Percentiles rank a stretch among this genome's conserved stretches.
These are phyloP conservation scores for Colletotrichum salicis DNA, from an alignment of 2,329 filamentous ascomycete species.

Conservation along the genomic window DNA sequence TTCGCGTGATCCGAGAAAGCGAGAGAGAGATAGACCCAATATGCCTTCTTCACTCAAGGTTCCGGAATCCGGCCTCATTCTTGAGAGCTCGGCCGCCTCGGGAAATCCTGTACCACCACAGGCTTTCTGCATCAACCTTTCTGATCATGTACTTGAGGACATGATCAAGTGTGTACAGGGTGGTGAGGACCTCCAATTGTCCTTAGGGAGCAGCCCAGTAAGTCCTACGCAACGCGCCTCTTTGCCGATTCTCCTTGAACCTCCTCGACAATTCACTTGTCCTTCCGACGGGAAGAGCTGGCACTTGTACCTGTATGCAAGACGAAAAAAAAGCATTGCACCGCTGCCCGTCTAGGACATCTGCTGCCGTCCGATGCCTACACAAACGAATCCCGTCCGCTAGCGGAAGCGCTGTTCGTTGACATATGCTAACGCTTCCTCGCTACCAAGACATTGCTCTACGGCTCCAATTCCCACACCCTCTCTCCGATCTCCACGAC, in stretches of 20 bases:
- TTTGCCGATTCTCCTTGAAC: background rate
- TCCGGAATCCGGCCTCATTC: constrained; percentile 66
- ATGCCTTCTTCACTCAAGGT: constrained; percentile 65
- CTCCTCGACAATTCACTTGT: constrained; percentile 23
- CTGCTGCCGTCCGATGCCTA: background rate
- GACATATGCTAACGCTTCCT: constrained; percentile 18
- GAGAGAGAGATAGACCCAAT: constrained; percentile 37
- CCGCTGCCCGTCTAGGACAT: constrained; percentile 15
- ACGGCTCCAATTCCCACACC: constrained; percentile 61
- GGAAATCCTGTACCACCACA: constrained; percentile 57
- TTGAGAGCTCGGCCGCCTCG: constrained; percentile 61
- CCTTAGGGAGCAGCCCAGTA: constrained; percentile 69
- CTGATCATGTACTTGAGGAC: constrained; percentile 67
- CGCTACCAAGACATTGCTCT: constrained; percentile 60
- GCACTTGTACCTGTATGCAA: constrained; percentile 10
- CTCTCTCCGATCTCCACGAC: constrained; percentile 57
- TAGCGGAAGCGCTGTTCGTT: background rate
- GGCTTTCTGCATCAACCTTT: constrained; percentile 68
- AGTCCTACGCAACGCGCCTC: constrained; percentile 45
- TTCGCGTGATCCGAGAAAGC: constrained; percentile 20
- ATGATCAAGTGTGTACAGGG: constrained; percentile 70
- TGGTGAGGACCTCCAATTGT: constrained; percentile 66
- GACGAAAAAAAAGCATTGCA: constrained; percentile 13
- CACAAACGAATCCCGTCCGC: background rate
- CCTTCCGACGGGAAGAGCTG: constrained; percentile 9